Evolutionary conservation across 1,284 basidiomycete genomes (phyloP).

Genomic region (Sphagnurus paluster): DNA sequence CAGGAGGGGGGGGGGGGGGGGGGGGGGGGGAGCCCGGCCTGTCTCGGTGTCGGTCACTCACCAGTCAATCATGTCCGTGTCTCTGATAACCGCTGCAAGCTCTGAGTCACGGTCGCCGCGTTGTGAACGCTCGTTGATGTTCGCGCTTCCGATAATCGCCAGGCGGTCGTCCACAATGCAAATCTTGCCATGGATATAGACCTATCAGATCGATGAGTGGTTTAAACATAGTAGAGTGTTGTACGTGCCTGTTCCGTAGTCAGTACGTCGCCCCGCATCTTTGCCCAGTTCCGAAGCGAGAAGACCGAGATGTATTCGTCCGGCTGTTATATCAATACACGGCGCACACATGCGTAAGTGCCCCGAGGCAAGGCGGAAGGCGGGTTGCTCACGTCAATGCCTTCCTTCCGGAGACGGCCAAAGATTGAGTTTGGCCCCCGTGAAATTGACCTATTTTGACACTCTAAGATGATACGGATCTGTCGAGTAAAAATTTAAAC

Average conservation of each 20-base stretch:
- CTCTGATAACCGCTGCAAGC: constrained; percentile 87
- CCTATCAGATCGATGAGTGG: constrained; percentile 37
- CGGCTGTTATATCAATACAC: constrained; percentile 65
- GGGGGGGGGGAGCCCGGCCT: no score
- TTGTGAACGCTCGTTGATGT: constrained; percentile 97
- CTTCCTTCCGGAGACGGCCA: constrained; percentile 81
- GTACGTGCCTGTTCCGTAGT: constrained; percentile 87
- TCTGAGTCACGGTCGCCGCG: constrained; percentile 97
- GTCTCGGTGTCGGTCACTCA: no score
- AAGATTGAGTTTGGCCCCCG: constrained; percentile 95
- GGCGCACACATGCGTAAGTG: no score
- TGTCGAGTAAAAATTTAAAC: constrained; percentile 26
- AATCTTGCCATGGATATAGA: constrained; percentile 89
- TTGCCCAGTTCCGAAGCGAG: constrained; percentile 92
- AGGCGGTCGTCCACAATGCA: constrained; percentile 97
- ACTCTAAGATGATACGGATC: constrained; percentile 92
- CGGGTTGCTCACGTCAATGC: constrained; percentile 82
- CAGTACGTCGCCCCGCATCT: constrained; percentile 81
- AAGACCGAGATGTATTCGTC: constrained; percentile 94
- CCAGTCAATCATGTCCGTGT: constrained; percentile 96
- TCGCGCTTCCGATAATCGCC: constrained; percentile 98
- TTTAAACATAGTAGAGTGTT: no score
- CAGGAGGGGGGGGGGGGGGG: no score
- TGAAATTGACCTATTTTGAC: constrained; percentile 88
- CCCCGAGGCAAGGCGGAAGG: no score